Evolutionary conservation across 345 rosid genomes (phyloP).

Genomic region (Hibiscus mutabilis): DNA sequence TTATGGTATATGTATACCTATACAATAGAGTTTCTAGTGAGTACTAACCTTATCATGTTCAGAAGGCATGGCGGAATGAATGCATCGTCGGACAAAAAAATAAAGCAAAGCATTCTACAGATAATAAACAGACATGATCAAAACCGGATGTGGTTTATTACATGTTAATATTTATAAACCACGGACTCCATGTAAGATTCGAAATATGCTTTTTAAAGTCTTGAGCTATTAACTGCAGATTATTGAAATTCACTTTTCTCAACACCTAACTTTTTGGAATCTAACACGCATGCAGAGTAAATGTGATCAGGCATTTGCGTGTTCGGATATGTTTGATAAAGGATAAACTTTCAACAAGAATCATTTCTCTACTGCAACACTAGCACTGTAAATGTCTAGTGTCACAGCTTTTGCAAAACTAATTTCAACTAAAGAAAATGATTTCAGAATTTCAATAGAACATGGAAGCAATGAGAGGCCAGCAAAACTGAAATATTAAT

Average conservation of each 20-base stretch:
- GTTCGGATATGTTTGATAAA: neutral
- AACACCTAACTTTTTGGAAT: neutral
- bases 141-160: neutral
- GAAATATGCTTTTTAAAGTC: neutral
- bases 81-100: neutral
- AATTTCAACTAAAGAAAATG: neutral
- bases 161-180: neutral
- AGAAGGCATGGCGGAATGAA: neutral
- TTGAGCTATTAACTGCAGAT: neutral
- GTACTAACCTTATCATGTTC: neutral
- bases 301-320: neutral
- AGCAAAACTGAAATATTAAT: neutral
- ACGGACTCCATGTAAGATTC: neutral
- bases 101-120: neutral
- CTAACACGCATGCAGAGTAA: neutral
- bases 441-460: neutral
- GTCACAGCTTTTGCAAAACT: neutral
- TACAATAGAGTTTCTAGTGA: neutral
- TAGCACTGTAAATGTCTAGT: neutral
- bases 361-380: neutral
- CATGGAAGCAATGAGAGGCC: neutral
- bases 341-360: neutral
- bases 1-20: conserved; percentile 92
- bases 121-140: too few relatives aligned
- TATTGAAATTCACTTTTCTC: neutral